These are phyloP conservation scores for Yarrowia yakushimensis DNA, from an alignment of 805 yeast species.

Conservation along the genomic window DNA sequence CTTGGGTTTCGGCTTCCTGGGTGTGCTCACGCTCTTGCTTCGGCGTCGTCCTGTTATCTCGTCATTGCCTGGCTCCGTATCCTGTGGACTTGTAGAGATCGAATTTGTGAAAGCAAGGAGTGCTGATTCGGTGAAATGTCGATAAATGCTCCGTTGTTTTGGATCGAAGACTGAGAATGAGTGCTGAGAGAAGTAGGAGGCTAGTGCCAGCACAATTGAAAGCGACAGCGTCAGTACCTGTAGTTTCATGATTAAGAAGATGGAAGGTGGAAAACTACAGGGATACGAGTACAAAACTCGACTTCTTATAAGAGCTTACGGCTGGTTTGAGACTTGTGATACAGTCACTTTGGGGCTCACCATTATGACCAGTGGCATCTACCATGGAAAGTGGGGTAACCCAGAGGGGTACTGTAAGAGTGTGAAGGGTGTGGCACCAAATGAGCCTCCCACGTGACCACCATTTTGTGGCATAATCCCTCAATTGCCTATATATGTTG, in stretches of 20 bases:
- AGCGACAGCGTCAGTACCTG: neutral
- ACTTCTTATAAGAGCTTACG: neutral
- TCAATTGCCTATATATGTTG: no score
- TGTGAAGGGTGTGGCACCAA: no score
- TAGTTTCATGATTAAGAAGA: neutral
- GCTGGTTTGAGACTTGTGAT: neutral
- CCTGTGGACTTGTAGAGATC: neutral
- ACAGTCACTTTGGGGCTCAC: no score
- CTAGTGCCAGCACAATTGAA: neutral
- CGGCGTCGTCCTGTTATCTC: neutral
- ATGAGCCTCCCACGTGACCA: no score
- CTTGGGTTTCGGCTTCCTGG: neutral
- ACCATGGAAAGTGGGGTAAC: no score
- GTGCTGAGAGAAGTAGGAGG: neutral
- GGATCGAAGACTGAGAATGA: neutral
- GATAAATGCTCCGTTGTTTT: neutral
- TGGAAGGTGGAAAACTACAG: neutral
- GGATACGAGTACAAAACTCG: neutral
- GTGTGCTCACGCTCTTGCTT: neutral
- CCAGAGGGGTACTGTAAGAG: no score
- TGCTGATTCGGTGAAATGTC: neutral
- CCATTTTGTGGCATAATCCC: no score
- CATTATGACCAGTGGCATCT: neutral
- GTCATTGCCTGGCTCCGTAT: neutral
- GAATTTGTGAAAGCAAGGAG: neutral